Base-by-base conservation (phyloP, 345 rosid genomes). In the Syzygium jambos region DNA sequence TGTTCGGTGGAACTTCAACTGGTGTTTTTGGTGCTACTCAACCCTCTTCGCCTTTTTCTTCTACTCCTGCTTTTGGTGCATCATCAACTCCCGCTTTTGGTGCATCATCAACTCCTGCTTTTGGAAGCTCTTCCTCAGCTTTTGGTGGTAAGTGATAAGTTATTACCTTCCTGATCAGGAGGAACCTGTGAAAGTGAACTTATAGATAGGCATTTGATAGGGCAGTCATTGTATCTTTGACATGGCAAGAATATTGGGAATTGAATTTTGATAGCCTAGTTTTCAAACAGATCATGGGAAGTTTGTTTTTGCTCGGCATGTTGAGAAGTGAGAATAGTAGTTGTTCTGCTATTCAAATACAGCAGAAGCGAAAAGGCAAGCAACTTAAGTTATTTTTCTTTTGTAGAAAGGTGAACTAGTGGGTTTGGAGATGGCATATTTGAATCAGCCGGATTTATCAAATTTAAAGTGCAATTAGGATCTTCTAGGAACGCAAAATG, bases 1-100 rank as follows among this genome's bases (percentile, higher is more conserved):
- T 95, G 30, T 95, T 98, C 87, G 99, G 99, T 61, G 96, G 96
- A 38, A 94, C 98, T 89, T 93, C 99, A 82, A 96, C 98, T 12
- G 98, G 99, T 49, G 94, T 94, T 89, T 96, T 98, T 93, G 98
- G 98, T 83, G 88, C 94, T 43, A 43, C 96, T 52, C 97, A 91
- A 87, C 51, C 95, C 52, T 93, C 99, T 27, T 92, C 98, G 13
- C 96, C 95, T 29, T 95, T 96, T 78, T 89, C 95, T 22, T 91
- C 99, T 43, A 90, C 93, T 12, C 65, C 96, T 54, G 88, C 95
- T 59, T 59, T 34, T 34, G 38, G 38, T 3, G 38, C 38, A 34
- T 34, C 38, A 34, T 34, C 38, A 34, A 90, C 93, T 12, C 65
- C 96, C 56, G 88, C 95, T 59, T 98, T 98, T 93, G 98, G 97